Conservation (phyloP, 805 yeast species). For the Wilhelminamyces savonicus region DNA sequence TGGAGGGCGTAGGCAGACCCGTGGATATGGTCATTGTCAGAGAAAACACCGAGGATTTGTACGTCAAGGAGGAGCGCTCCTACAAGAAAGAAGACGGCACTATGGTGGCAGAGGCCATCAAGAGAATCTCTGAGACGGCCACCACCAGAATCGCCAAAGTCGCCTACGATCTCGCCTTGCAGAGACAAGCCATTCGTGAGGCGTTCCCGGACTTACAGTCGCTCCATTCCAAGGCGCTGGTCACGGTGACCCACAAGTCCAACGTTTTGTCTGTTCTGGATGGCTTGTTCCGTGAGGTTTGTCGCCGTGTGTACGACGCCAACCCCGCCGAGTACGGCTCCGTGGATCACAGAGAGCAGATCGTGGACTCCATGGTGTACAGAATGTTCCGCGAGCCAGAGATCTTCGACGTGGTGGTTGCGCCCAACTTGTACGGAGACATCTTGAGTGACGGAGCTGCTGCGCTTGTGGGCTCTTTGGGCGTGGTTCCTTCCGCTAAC, state of each 20-base stretch:
- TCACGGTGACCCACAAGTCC: slow-evolving; percentile 94
- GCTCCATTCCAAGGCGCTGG: slow-evolving; percentile 46
- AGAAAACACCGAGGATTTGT: slow-evolving; percentile 97
- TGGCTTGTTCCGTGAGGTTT: slow-evolving; percentile 92
- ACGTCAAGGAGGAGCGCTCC: slow-evolving; percentile 86
- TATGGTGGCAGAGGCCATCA: slow-evolving; percentile 93
- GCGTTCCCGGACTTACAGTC: slow-evolving; percentile 31
- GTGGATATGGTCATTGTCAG: slow-evolving; percentile 98
- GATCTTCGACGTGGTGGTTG: slow-evolving; percentile 95
- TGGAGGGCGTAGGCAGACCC: slow-evolving; percentile 76
- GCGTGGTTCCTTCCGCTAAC: slow-evolving; percentile 97
- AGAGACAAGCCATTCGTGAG: slow-evolving; percentile 76
- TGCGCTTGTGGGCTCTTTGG: slow-evolving; percentile 93
- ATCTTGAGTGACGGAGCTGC: slow-evolving; percentile 97
- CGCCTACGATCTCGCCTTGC: slow-evolving; percentile 88
- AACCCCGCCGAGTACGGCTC: slow-evolving; percentile 52
- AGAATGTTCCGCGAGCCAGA: slow-evolving; percentile 98
- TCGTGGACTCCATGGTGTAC: slow-evolving; percentile 98
- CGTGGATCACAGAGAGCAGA: slow-evolving; percentile 82
- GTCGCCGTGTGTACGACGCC: slow-evolving; percentile 52
- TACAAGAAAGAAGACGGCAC: slow-evolving; percentile 75
- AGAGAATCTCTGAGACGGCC: slow-evolving; percentile 89
- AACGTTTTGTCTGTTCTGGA: slow-evolving; percentile 90
- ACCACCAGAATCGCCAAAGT: slow-evolving; percentile 80
- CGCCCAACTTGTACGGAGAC: slow-evolving; percentile 98